A percentile compares a stretch with the other conserved stretches of the same genome.
Conservation (phyloP, 2,329 filamentous ascomycete genomes). For the Colletotrichum tropicicola region DNA sequence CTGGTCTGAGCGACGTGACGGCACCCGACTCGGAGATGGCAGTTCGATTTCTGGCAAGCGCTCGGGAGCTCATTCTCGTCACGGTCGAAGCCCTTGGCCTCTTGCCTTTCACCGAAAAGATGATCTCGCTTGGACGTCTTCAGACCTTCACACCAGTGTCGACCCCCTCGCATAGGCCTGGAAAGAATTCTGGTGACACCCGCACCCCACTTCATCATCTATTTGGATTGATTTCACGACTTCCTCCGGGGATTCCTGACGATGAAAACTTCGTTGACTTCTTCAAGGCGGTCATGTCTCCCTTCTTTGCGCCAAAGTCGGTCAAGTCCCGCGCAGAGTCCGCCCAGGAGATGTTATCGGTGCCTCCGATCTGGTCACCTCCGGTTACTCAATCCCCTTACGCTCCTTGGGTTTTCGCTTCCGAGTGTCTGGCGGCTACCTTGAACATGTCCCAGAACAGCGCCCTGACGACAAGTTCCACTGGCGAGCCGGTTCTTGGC, state of each 20-base stretch:
- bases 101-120: constrained; percentile 71
- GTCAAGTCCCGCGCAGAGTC: constrained; percentile 54
- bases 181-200: constrained; percentile 58
- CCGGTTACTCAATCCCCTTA: constrained; percentile 54
- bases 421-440: constrained; percentile 40
- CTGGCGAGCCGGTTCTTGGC: constrained; percentile 59
- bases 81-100: constrained; percentile 62
- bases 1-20: constrained; percentile 61
- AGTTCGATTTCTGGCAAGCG: constrained; percentile 63
- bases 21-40: constrained; percentile 55
- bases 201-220: constrained; percentile 73
- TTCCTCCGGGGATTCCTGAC: constrained; percentile 57
- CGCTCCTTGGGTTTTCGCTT: constrained; percentile 61
- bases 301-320: constrained; percentile 64
- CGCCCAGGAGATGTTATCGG: constrained; percentile 59
- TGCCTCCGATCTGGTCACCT: constrained; percentile 45
- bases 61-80: constrained; percentile 58
- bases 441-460: constrained; percentile 48
- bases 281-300: constrained; percentile 61
- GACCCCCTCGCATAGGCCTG: constrained; percentile 71
- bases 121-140: constrained; percentile 57
- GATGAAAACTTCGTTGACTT: constrained; percentile 55
- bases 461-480: constrained; percentile 48
- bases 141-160: constrained; percentile 69
- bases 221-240: constrained; percentile 65